These are phyloP conservation scores for Cladorrhinum sp. DNA, from an alignment of 2,329 filamentous ascomycete genomes.

Conservation along the genomic window DNA sequence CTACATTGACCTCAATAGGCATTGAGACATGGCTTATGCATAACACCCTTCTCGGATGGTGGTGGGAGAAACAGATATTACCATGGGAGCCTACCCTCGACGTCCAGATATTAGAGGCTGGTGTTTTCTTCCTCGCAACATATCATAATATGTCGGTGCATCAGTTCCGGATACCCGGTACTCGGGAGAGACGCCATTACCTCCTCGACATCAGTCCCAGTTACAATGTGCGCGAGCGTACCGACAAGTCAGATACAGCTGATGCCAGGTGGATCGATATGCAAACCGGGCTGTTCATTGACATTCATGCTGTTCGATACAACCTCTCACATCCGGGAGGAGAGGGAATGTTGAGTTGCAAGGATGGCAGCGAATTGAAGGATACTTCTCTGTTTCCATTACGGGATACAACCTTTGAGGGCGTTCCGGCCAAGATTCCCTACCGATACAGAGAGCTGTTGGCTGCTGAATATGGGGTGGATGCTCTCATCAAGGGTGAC, in stretches of 20 bases:
- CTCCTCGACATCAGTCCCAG: constrained; percentile 49
- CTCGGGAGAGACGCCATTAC: constrained; percentile 42
- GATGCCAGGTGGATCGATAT: constrained; percentile 51
- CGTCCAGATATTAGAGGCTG: constrained; percentile 66
- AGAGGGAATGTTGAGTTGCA: constrained; percentile 47
- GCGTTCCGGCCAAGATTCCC: constrained; percentile 63
- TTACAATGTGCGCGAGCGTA: constrained; percentile 36
- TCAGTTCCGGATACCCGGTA: constrained; percentile 40
- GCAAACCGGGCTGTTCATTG: constrained; percentile 46
- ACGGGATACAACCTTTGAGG: constrained; percentile 66
- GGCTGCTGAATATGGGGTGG: constrained; percentile 53
- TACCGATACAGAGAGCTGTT: constrained; percentile 58
- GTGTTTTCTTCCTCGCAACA: constrained; percentile 62
- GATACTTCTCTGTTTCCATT: constrained; percentile 65
- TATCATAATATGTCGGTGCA: constrained; percentile 60
- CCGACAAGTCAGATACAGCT: constrained; percentile 42
- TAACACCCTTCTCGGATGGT: constrained; percentile 82
- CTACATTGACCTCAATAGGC: constrained; percentile 61
- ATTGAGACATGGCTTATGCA: constrained; percentile 82
- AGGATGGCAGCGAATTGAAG: constrained; percentile 51
- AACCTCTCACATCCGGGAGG: constrained; percentile 42
- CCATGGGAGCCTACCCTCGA: constrained; percentile 74
- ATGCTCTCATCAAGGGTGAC: constrained; percentile 48
- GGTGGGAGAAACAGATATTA: constrained; percentile 68
- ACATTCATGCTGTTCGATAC: constrained; percentile 51